Conservation (phyloP, 2,329 filamentous ascomycete species). For the Chaetomiaceae sp. region DNA sequence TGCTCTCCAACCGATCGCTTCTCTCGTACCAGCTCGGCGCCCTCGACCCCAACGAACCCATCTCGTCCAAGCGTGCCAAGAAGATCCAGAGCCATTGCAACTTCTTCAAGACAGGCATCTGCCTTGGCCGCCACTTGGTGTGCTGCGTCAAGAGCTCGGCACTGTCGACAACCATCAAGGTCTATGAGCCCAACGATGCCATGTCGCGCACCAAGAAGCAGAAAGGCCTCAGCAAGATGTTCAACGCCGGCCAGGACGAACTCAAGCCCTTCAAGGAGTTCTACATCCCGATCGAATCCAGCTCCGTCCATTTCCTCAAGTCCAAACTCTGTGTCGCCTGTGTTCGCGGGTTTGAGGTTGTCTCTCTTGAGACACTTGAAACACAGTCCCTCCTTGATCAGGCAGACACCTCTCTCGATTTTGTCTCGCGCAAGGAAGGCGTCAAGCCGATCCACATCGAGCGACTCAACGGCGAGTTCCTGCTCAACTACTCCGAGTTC, state of each 20-base stretch:
- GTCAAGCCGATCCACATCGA: slow-evolving; percentile 97
- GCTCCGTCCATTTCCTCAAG: slow-evolving; percentile 94
- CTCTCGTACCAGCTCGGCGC: slow-evolving; percentile 85
- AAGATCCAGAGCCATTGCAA: slow-evolving; percentile 97
- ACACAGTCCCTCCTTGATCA: slow-evolving; percentile 95
- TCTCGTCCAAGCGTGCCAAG: slow-evolving; percentile 78
- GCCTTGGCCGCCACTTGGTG: slow-evolving; percentile 86
- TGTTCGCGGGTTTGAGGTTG: slow-evolving; percentile 92
- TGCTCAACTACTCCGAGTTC: slow-evolving; percentile 97
- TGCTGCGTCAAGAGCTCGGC: slow-evolving; percentile 95
- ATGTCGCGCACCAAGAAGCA: slow-evolving; percentile 94
- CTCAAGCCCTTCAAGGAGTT: slow-evolving; percentile 98
- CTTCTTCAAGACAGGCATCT: slow-evolving; percentile 97
- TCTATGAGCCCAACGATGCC: slow-evolving; percentile 96
- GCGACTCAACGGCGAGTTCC: slow-evolving; percentile 91
- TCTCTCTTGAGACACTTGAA: slow-evolving; percentile 94
- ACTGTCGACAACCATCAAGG: slow-evolving; percentile 93
- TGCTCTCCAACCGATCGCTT: slow-evolving; percentile 88
- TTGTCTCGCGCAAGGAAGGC: slow-evolving; percentile 88
- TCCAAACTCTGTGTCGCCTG: slow-evolving; percentile 96
- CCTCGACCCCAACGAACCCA: slow-evolving; percentile 76
- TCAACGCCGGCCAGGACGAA: slow-evolving; percentile 87
- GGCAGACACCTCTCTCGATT: slow-evolving; percentile 95
- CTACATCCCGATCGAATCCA: slow-evolving; percentile 97
- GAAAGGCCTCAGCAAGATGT: slow-evolving; percentile 92